Base-by-base conservation (phyloP, 176 grass and related monocot species). In the Elymus sibiricus region DNA sequence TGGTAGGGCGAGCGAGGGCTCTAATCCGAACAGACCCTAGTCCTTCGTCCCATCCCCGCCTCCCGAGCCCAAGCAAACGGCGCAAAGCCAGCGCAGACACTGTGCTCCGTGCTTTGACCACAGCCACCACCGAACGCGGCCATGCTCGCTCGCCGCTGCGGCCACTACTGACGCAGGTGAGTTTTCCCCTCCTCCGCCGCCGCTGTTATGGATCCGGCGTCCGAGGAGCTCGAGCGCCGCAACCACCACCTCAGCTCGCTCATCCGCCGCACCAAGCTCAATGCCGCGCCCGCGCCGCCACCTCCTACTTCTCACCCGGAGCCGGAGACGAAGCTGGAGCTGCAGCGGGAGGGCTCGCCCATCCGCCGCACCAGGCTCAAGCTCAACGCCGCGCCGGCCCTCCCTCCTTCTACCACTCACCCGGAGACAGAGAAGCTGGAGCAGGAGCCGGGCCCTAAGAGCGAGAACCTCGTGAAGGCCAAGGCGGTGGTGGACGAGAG, bases 171-270 rank as follows among this genome's bases (percentile, higher is more conserved):
- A 3, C 28, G 38, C 31, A 25, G 59, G 35, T 32, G 86, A 83
- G 27, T 28, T 22, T 21, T 21, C 34, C 37, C 13, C 47, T 46
- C 74, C 7, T 15, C 21, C 7, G 2, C 29, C 79, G 89, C 60
- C 58, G 13, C 44, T 13, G 44, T 47, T 47, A 91, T 91, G 87
- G 93, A 93, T 81, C 93, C 87, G 81, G 93, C 86, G 58, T 93
- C 93, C 67, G 89, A 95, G 83, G 95, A 98, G 87, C 95, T 98
- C 17, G 93, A 98, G 93, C 89, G 91, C 42, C 91, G 93, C 63
- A 98, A 89, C 77, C 93, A 85, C 64, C 95, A 98, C 68, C 89
- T 98, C 55, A 95, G 87, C 72, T 95, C 93, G 53, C 89, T 98
- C 42, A 93, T 98, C 77, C 83, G 87, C 80, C 91, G 93, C 64